These are phyloP conservation scores for Phytophthora gonapodyides DNA, from an alignment of 352 stramenopile species.

Conservation along the genomic window DNA sequence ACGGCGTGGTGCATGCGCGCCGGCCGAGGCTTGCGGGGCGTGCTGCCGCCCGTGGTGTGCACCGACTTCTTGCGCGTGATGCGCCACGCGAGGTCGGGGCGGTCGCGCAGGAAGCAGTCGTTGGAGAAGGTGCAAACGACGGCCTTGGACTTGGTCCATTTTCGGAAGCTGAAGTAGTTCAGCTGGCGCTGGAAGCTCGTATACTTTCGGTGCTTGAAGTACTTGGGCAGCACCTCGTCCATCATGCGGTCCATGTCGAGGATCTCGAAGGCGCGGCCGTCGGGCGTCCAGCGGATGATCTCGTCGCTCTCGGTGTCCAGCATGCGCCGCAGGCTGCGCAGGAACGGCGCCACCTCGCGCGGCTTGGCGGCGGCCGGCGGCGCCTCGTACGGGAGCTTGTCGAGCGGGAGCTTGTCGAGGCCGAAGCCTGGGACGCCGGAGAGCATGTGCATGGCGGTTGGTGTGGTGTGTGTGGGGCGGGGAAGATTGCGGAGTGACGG, in stretches of 20 bases:
- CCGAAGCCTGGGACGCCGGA: constrained; percentile 9
- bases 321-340: constrained; percentile 60
- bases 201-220: constrained; percentile 89
- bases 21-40: constrained; percentile 11
- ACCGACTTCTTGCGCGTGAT: constrained; percentile 76
- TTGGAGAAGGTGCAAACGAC: constrained; percentile 80
- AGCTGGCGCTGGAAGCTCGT: constrained; percentile 90
- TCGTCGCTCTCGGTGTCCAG: constrained; percentile 51
- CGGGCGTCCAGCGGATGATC: constrained; percentile 53
- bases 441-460: constrained; percentile 22
- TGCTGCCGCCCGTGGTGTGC: constrained; percentile 21
- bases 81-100: constrained; percentile 54
- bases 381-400: not conserved
- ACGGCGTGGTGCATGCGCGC: not conserved
- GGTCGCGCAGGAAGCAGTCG: constrained; percentile 66
- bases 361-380: constrained; percentile 4
- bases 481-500: constrained; percentile 34
- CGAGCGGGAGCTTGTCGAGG: constrained; percentile 20
- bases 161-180: constrained; percentile 83
- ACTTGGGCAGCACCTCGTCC: constrained; percentile 70
- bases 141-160: constrained; percentile 78
- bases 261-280: constrained; percentile 85
- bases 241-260: constrained; percentile 73
- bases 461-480: not conserved
- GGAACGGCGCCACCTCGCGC: constrained; percentile 54